These are phyloP conservation scores for Ophiostoma sp. DNA, from an alignment of 2,329 filamentous ascomycete genomes.

Conservation along the genomic window DNA sequence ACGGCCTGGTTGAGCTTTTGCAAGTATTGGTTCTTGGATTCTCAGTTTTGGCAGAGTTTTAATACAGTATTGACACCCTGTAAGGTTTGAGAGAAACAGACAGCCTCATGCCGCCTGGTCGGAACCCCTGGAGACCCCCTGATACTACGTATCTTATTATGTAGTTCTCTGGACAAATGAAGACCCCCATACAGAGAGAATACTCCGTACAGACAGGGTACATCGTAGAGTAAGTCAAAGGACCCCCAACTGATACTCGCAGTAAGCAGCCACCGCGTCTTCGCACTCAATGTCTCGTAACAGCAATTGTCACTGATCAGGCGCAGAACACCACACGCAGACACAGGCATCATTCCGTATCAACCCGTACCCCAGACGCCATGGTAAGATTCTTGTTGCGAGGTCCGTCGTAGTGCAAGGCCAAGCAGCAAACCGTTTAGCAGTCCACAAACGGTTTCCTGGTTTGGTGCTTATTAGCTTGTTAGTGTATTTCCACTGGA, in stretches of 20 bases:
- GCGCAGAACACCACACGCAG: not conserved
- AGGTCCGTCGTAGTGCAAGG: not conserved
- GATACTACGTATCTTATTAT: too few relatives aligned
- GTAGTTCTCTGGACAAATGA: too few relatives aligned
- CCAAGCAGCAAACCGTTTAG: not conserved
- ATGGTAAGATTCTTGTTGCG: not conserved
- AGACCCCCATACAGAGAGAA: not conserved
- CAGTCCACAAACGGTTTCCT: not conserved
- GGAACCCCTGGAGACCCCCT: not conserved
- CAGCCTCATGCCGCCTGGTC: not conserved
- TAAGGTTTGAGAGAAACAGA: not conserved
- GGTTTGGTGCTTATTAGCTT: not conserved
- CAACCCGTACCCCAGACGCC: not conserved
- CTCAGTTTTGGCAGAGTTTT: not conserved
- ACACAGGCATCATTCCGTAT: not conserved
- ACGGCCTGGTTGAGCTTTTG: not conserved
- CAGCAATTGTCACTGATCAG: not conserved
- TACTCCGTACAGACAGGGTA: not conserved
- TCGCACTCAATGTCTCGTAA: not conserved
- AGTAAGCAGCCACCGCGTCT: not conserved
- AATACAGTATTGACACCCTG: too few relatives aligned
- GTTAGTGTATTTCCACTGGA: conserved; percentile 3
- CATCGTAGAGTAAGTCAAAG: not conserved
- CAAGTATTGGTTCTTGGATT: not conserved
- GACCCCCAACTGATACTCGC: not conserved